Evolutionary conservation across 2,329 filamentous ascomycete species (phyloP), one percentile per base, ranked within the genome.

Genomic region (Neofusicoccum sp.): DNA sequence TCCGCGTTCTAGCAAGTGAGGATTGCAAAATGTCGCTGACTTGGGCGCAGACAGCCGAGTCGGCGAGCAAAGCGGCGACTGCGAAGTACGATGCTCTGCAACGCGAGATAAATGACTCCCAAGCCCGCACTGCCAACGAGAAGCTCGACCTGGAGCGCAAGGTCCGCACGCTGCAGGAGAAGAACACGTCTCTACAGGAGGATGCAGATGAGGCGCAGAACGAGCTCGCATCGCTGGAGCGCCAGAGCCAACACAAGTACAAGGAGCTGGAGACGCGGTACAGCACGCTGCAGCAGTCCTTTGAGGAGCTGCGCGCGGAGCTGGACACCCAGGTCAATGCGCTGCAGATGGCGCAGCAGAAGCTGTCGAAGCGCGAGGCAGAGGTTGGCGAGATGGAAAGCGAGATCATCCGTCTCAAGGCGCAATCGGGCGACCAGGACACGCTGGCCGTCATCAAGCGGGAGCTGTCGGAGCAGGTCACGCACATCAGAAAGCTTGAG

Each of bases 391-490:
- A 85, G 11, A 77, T 98, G 8, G 93, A 98, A 75, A 87, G 89
- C 0, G 91, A 98, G 58, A 85, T 97, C 7, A 77, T 97, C 58
- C 84, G 88, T 33, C 78, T 96, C 4, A 97, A 93, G 71, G 90
- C 93, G 0, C 90, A 95, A 68, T 90, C 90, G 1, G 91, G 89
- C 8, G 93, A 97, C 71, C 86, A 87, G 0, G 93, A 97, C 66
- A 95, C 91, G 0, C 83, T 98, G 69, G 85, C 83, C 4, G 86
- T 97, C 34, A 89, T 99, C 67, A 91, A 93, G 72, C 85, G 87
- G 65, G 93, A 99, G 75, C 82, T 99, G 4, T 88, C 89, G 0
- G 93, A 97, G 65, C 95, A 98, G 71, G 90, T 99, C 0, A 83
- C 86, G n/a, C 92, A 98, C 70, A 96, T 97, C 65, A 87, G 91